Conservation (phyloP, 129 eudicot genomes). For the Escallonia rubra region DNA sequence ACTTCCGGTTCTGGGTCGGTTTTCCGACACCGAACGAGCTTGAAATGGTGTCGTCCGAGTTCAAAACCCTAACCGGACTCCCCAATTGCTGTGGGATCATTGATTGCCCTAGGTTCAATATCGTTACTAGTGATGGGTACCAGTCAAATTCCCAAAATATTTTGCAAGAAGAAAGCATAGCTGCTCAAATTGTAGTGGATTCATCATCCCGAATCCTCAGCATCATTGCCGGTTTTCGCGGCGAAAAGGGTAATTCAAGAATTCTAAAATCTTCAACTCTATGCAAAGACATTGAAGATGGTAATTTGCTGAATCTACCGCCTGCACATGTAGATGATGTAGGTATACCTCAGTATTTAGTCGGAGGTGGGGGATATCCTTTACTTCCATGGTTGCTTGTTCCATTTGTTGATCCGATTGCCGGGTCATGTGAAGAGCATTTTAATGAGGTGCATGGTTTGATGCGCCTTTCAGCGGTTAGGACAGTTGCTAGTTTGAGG, state of each 20-base stretch:
- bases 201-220: conserved; percentile 60
- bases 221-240: conserved; percentile 63
- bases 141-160: background rate
- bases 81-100: conserved; percentile 88
- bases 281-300: conserved; percentile 51
- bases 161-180: conserved; percentile 26
- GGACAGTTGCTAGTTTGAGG: conserved; percentile 67
- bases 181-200: conserved; percentile 74
- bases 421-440: conserved; percentile 42
- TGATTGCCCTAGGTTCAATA: conserved; percentile 37
- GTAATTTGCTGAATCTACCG: conserved; percentile 29
- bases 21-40: conserved; percentile 53
- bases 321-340: conserved; percentile 41
- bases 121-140: background rate
- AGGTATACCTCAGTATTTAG: conserved; percentile 59
- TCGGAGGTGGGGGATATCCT: conserved; percentile 55
- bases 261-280: conserved; percentile 54
- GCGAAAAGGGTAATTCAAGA: conserved; percentile 37
- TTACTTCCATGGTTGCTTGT: conserved; percentile 69
- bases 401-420: conserved; percentile 45
- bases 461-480: conserved; percentile 35
- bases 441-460: conserved; percentile 34
- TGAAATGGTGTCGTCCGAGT: conserved; percentile 26
- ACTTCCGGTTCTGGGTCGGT: conserved; percentile 84
- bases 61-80: conserved; percentile 48